Evolutionary conservation across 2,329 filamentous ascomycete species (phyloP).

Genomic region (Neonectria neomacrospora): DNA sequence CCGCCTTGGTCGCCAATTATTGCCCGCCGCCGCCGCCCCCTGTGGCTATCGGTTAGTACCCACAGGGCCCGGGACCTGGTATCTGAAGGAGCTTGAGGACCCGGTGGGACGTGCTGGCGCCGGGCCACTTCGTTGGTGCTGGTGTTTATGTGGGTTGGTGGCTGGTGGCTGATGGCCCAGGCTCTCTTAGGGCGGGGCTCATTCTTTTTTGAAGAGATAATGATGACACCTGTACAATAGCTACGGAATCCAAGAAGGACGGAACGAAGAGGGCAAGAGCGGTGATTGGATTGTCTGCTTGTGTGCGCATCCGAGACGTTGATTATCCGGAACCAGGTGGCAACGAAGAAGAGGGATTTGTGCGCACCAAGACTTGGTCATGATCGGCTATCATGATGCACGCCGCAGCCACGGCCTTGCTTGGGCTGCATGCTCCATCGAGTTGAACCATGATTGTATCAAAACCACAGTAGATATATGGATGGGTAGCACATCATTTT

Average conservation of each 20-base stretch:
- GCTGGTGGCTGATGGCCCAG: constrained; percentile 7
- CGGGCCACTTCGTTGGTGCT: constrained; percentile 9
- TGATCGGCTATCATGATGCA: constrained; percentile 14
- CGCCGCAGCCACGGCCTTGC: background rate
- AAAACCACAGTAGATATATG: too few relatives aligned
- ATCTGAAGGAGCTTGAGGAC: background rate
- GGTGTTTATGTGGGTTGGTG: background rate
- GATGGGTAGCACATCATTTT: too few relatives aligned
- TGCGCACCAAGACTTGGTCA: constrained; percentile 3
- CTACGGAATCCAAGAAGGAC: background rate
- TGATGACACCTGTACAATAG: constrained; percentile 21
- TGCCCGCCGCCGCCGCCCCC: constrained; percentile 8
- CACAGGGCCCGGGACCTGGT: background rate
- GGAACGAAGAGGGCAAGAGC: background rate
- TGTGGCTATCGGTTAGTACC: constrained; percentile 14
- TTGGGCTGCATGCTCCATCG: constrained; percentile 14
- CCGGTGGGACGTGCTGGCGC: constrained; percentile 8
- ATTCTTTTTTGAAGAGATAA: background rate
- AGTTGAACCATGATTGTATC: constrained; percentile 22
- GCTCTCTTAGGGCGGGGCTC: constrained; percentile 3
- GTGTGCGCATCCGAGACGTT: constrained; percentile 5
- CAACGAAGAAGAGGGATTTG: background rate
- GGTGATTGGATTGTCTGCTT: background rate
- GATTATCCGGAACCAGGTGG: constrained; percentile 18
- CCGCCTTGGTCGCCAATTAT: constrained; percentile 1